Base-by-base conservation (phyloP, 441 rosid species). In the Pelargonium cotyledonis region DNA sequence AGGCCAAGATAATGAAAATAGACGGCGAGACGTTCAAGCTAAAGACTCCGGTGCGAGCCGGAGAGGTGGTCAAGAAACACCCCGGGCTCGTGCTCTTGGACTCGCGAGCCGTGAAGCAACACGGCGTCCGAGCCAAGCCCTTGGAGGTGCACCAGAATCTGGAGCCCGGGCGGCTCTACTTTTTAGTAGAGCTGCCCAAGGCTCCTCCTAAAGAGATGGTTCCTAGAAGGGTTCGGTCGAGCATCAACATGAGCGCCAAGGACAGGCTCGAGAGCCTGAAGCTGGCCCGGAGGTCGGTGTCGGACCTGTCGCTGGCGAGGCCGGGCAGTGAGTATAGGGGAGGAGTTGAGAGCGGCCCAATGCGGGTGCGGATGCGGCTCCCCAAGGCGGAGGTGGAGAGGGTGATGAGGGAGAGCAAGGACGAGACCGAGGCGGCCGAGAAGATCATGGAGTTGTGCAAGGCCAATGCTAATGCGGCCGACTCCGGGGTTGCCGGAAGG, bases 201-300 rank as follows among this genome's bases (percentile, higher is more conserved):
- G 68, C 58, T 15, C 18, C 67, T 49, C 64, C 85, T 2, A 70
- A 67, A 1, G 85, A 85, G 78, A 72, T 65, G 35, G 67, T 12
- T 4, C 83, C 97, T 1, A 82, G 97, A 65, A 85, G 93, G 79
- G 97, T 80, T 63, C 81, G 88, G 73, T 95, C 97, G 10, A 92
- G 86, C 29, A 86, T 95, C 4, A 67, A 76, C 79, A 86, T 92
- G 94, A 82, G 85, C 68, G 97, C 99, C 0, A 85, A 82, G 80
- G 99, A 95, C 73, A 82, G 95, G 78, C 81, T 95, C 2, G 97
- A 95, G 81, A 83, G 82, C 63, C 80, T 95, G 46, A 88, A 88
- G 93, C 69, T 92, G 77, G 70, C 96, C 0, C 70, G 96, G 75
- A 81, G 99, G 75, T 92, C 98, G 0, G 84, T 76, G 0, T 95